These are phyloP conservation scores for Penicillium parvum DNA, from an alignment of 495 filamentous ascomycete genomes.

Conservation along the genomic window DNA sequence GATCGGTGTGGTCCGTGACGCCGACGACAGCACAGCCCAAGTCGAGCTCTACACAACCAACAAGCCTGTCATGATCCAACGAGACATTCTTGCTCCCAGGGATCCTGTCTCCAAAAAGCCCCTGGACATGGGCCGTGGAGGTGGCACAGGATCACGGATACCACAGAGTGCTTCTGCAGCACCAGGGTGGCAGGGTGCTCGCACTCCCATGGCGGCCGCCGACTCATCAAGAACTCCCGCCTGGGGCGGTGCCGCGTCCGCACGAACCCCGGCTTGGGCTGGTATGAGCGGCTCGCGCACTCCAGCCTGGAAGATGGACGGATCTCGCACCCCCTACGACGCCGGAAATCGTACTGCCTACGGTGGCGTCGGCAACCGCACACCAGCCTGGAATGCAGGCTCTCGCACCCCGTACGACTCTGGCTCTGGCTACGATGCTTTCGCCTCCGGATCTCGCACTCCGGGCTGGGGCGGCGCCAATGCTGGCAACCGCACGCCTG, in stretches of 20 bases:
- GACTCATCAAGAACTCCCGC: conserved; percentile 65
- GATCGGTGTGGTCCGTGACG: conserved; percentile 91
- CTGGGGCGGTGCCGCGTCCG: conserved; percentile 51
- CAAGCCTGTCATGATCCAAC: conserved; percentile 77
- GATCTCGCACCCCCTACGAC: conserved; percentile 71
- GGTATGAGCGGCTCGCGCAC: conserved; percentile 59
- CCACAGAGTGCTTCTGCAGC: conserved; percentile 36
- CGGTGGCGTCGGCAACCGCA: conserved; percentile 51
- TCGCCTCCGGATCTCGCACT: conserved; percentile 69
- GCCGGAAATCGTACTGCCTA: conserved; percentile 75
- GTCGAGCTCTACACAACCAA: conserved; percentile 90
- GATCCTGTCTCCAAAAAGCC: conserved; percentile 72
- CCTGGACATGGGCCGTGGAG: conserved; percentile 60
- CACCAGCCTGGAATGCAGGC: conserved; percentile 56
- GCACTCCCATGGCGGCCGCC: conserved; percentile 59
- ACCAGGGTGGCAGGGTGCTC: conserved; percentile 52
- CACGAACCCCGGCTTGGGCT: conserved; percentile 59
- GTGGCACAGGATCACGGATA: conserved; percentile 45
- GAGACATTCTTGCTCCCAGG: conserved; percentile 71
- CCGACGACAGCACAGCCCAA: conserved; percentile 75
- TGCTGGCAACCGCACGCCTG: conserved; percentile 50
- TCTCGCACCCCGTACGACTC: conserved; percentile 70
- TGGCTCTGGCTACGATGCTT: conserved; percentile 57
- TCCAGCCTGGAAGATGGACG: conserved; percentile 70
- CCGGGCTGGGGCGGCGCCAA: conserved; percentile 60